These are phyloP conservation scores for Vitis hybrid DNA, from an alignment of 177 flowering plant genomes.

Conservation along the genomic window DNA sequence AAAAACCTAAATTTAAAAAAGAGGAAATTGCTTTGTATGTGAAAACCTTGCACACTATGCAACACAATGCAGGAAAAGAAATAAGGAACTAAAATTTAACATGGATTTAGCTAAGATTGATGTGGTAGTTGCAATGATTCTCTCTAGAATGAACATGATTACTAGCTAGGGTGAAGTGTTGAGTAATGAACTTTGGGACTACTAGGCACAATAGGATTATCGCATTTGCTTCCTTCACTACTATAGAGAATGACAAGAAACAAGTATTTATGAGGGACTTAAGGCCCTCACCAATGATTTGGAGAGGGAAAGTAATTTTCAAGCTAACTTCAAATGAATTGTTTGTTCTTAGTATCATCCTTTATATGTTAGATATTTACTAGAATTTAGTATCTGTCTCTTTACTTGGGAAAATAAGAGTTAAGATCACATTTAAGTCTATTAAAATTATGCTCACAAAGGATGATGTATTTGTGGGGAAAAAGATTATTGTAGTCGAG, in stretches of 20 bases:
- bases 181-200: not conserved
- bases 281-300: not conserved
- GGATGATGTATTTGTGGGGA: conserved; percentile 11
- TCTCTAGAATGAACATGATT: not conserved
- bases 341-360: not conserved
- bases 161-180: not conserved
- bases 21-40: not conserved
- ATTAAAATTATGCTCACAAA: not conserved
- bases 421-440: conserved; percentile 1
- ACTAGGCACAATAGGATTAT: not conserved
- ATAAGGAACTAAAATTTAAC: not conserved
- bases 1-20: not conserved
- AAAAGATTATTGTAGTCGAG: conserved; percentile 5
- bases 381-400: conserved; percentile 7
- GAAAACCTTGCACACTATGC: not conserved
- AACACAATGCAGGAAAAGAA: not conserved
- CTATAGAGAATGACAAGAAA: not conserved
- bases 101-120: not conserved
- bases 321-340: not conserved
- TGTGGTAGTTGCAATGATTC: not conserved
- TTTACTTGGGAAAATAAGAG: not conserved
- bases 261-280: not conserved
- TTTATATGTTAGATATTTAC: conserved; percentile 2
- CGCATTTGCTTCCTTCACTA: not conserved
- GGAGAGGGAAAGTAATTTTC: not conserved